Base-by-base conservation (phyloP, 2,329 filamentous ascomycete genomes). In the Byssothecium circinans region DNA sequence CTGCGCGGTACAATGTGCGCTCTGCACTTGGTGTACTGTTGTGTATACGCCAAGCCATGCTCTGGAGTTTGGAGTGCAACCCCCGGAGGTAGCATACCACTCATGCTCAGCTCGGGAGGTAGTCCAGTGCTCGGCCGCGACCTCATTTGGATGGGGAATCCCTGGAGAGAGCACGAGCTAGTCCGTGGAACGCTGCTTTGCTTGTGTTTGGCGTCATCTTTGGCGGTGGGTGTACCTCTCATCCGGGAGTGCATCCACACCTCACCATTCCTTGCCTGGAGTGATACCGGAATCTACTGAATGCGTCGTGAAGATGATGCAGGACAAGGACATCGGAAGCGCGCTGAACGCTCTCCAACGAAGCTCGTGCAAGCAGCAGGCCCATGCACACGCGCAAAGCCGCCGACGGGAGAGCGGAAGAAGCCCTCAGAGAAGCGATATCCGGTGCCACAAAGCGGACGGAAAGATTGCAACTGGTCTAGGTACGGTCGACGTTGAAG, bases 11-110 rank as follows among this genome's bases (percentile, higher is more conserved):
- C 49, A 29, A 4, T n/a, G 14, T 12, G 29, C 29, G 14, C 29
- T 12, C 29, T 32, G 29, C 14, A 32, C 29, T 32, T 32, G 7
- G 10, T 32, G 12, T 32, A 14, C 29, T 29, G 34, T 43, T 39
- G 32, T 32, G 34, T 49, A 37, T 37, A 37, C 33, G 53, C 47
- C 47, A 46, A 49, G 53, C 53, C 56, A 44, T 48, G 47, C 45
- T n/a, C n/a, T n/a, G n/a, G n/a, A n/a, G n/a, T 49, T 32, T 27
- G 42, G 43, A 35, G 46, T 43, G 54, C 51, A 53, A 47, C 44
- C 53, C 20, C 43, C 29, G 47, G 44, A 43, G 36, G n/a, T 12
- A 34, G 23, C 36, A 20, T 18, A 23, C 34, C 43, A n/a, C 23
- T 10, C 27, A 19, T 14, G 23, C 25, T 27, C 41, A 10, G 10